Conservation (phyloP, 1,284 basidiomycete genomes). For the Irpex lacteus region DNA sequence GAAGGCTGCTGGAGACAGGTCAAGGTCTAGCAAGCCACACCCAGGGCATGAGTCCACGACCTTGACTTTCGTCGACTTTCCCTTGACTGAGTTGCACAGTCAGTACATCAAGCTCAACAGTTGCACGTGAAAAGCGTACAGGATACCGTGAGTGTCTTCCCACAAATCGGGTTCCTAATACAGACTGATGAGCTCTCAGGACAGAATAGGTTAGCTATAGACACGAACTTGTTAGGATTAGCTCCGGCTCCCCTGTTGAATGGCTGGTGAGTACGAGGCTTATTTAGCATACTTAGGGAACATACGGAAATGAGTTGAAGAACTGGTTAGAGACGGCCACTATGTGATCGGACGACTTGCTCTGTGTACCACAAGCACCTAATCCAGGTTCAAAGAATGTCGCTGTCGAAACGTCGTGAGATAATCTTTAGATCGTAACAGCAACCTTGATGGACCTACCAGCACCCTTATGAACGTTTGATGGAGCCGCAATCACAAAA, state of each 20-base stretch:
- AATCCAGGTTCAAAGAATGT: background rate
- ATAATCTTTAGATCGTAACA: background rate
- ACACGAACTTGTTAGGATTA: conserved; percentile 19
- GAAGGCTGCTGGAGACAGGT: conserved; percentile 41
- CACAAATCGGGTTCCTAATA: conserved; percentile 22
- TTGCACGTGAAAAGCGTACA: conserved; percentile 14
- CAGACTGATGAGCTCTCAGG: background rate
- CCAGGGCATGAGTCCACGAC: conserved; percentile 42
- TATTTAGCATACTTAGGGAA: background rate
- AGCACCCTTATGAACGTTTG: conserved; percentile 1
- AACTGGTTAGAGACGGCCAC: conserved; percentile 28
- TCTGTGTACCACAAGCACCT: background rate
- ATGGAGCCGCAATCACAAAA: conserved; percentile 1
- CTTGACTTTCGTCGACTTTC: conserved; percentile 34
- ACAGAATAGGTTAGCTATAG: background rate
- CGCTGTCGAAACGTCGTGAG: background rate
- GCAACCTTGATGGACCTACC: background rate
- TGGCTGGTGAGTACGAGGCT: background rate
- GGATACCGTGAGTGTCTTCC: conserved; percentile 21
- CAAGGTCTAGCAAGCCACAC: conserved; percentile 37
- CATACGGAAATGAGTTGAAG: conserved; percentile 22
- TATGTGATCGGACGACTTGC: conserved; percentile 21
- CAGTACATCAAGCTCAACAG: background rate
- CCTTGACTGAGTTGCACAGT: conserved; percentile 7
- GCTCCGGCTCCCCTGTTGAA: conserved; percentile 12